These are phyloP conservation scores for Thalassiosira mediterranea DNA, from an alignment of 352 stramenopile species.

Conservation along the genomic window DNA sequence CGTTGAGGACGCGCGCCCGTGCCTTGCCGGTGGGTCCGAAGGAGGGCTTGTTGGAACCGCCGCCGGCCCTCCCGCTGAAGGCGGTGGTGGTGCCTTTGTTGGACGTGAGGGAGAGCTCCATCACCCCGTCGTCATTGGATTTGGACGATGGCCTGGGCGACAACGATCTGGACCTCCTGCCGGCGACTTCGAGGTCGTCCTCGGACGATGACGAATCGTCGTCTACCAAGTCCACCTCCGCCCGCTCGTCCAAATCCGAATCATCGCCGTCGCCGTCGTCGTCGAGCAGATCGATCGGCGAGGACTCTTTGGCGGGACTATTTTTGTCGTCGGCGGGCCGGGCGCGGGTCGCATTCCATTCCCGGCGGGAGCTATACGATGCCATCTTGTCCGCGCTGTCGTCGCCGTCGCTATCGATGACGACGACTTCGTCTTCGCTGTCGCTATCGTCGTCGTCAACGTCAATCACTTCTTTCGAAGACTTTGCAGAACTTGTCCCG, in stretches of 20 bases:
- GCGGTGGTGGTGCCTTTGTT: constrained; percentile 2
- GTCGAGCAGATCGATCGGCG: constrained; percentile 8
- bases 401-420: constrained; percentile 34
- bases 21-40: constrained; percentile 57
- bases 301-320: not conserved
- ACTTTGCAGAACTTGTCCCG: constrained; percentile 12
- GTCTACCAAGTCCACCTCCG: constrained; percentile 7
- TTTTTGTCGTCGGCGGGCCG: not conserved
- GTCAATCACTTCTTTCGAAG: constrained; percentile 15
- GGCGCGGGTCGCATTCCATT: constrained; percentile 8
- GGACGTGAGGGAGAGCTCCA: constrained; percentile 37
- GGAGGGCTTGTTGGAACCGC: constrained; percentile 3
- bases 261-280: constrained; percentile 31
- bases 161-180: too few species aligned
- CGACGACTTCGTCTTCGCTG: constrained; percentile 21
- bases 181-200: too few species aligned
- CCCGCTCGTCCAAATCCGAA: constrained; percentile 36
- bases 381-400: constrained; percentile 52
- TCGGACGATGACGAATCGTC: too few species aligned
- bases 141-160: too few species aligned
- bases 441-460: constrained; percentile 28
- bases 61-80: not conserved
- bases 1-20: constrained; percentile 43
- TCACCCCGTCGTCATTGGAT: constrained; percentile 16
- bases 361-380: constrained; percentile 38